Conservation (phyloP, 805 yeast species). For the Clavispora asparagi region DNA sequence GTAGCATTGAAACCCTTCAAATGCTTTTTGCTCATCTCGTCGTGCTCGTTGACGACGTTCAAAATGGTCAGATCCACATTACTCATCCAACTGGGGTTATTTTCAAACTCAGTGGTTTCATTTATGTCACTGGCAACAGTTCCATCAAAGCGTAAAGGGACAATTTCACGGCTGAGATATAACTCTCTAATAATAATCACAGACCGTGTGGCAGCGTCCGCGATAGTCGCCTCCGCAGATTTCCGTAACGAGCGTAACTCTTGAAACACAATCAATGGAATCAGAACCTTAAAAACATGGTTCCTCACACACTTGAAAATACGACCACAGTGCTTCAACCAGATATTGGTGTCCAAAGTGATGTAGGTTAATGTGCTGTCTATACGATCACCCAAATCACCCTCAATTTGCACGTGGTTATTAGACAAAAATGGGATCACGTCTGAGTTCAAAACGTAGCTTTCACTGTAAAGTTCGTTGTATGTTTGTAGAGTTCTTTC, state of each 20-base stretch:
- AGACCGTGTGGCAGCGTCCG: conserved; percentile 78
- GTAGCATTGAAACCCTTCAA: conserved; percentile 32
- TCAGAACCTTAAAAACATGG: conserved; percentile 52
- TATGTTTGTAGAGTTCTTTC: conserved; percentile 11
- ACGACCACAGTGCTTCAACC: conserved; percentile 78
- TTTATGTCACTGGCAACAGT: conserved; percentile 61
- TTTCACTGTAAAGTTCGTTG: conserved; percentile 21
- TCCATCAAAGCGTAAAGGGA: conserved; percentile 67
- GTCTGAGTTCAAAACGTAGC: conserved; percentile 19
- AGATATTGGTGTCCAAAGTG: conserved; percentile 71
- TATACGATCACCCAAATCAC: conserved; percentile 53
- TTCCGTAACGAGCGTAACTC: conserved; percentile 67
- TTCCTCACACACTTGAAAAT: conserved; percentile 63
- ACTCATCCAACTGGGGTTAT: conserved; percentile 66
- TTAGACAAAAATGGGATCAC: conserved; percentile 9
- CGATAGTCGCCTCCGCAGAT: conserved; percentile 65
- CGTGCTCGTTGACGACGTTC: conserved; percentile 43
- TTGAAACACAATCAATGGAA: conserved; percentile 74
- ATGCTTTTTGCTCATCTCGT: conserved; percentile 33
- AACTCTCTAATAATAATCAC: conserved; percentile 69
- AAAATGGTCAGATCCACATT: conserved; percentile 66
- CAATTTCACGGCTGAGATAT: conserved; percentile 47
- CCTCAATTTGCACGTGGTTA: conserved; percentile 23
- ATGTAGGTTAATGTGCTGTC: conserved; percentile 53
- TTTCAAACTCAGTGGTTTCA: conserved; percentile 70